Evolutionary conservation across 495 filamentous ascomycete genomes (phyloP).

Genomic region (Astrothelium macrocarpum): DNA sequence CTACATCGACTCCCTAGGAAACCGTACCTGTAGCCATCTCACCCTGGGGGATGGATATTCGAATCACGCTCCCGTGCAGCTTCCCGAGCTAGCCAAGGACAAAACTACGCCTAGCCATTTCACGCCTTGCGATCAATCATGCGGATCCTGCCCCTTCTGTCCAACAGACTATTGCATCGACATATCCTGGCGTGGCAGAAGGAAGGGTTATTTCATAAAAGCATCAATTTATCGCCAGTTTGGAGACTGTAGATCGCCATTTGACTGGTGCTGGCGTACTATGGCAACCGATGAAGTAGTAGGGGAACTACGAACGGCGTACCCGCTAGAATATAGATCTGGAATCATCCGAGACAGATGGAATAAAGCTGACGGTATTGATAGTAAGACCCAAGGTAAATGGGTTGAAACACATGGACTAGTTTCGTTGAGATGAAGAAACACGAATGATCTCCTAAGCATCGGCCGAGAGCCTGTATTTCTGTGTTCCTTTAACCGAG

Average conservation of each 20-base stretch:
- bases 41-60: constrained; percentile 6
- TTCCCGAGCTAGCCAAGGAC: constrained; percentile 15
- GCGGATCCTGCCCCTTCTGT: constrained; percentile 15
- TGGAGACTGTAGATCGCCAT: constrained; percentile 15
- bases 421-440: no score
- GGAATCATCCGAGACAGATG: constrained; percentile 14
- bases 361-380: constrained; percentile 13
- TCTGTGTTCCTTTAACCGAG: no score
- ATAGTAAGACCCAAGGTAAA: constrained; percentile 8
- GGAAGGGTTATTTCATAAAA: constrained; percentile 13
- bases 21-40: constrained; percentile 10
- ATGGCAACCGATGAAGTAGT: background rate
- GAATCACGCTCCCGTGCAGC: constrained; percentile 4
- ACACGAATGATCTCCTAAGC: no score
- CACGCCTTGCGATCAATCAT: constrained; percentile 13
- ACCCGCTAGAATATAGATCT: constrained; percentile 11
- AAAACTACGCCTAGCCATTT: constrained; percentile 9
- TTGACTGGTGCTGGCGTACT: constrained; percentile 15
- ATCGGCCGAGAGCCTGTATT: no score
- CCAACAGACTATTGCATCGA: constrained; percentile 16
- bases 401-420: constrained; percentile 8
- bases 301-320: constrained; percentile 11
- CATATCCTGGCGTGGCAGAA: constrained; percentile 14
- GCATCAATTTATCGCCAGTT: constrained; percentile 12
- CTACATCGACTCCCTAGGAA: constrained; percentile 9